Evolutionary conservation across 129 eudicot species (phyloP).

Genomic region (Solidago caesia): DNA sequence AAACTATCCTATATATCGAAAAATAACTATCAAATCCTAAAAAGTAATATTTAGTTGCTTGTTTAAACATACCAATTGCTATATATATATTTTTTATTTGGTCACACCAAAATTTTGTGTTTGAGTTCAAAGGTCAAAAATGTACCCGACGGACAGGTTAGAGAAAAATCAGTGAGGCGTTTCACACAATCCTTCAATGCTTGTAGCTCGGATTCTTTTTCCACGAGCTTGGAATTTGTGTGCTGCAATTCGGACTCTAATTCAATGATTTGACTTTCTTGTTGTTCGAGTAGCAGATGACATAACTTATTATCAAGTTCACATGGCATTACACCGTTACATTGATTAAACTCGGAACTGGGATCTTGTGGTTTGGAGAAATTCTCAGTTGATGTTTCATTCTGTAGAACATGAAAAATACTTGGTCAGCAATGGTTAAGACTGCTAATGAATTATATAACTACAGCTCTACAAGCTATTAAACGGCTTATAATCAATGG

Average conservation of each 20-base stretch:
- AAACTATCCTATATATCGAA: no score
- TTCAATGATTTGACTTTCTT: constrained; percentile 66
- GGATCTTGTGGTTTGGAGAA: constrained; percentile 21
- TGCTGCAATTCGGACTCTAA: constrained; percentile 58
- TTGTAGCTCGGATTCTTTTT: constrained; percentile 81
- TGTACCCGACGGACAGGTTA: constrained; percentile 50
- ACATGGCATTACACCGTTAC: constrained; percentile 49
- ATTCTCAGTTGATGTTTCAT: constrained; percentile 33
- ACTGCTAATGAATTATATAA: background rate
- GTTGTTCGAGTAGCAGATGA: constrained; percentile 63
- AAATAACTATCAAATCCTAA: no score
- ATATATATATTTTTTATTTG: background rate
- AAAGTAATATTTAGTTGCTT: no score
- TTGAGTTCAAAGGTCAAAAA: constrained; percentile 24
- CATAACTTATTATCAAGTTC: constrained; percentile 64
- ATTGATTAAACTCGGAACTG: constrained; percentile 25
- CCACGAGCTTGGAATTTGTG: constrained; percentile 58
- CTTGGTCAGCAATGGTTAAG: background rate
- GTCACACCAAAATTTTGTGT: background rate
- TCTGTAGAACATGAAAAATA: constrained; percentile 32
- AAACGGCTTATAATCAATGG: background rate
- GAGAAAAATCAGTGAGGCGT: constrained; percentile 61
- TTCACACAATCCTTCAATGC: constrained; percentile 76
- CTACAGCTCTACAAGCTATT: background rate
- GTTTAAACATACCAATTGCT: no score